Base-by-base conservation (phyloP, 257 asterid species). In the Euphrasia confusa region DNA sequence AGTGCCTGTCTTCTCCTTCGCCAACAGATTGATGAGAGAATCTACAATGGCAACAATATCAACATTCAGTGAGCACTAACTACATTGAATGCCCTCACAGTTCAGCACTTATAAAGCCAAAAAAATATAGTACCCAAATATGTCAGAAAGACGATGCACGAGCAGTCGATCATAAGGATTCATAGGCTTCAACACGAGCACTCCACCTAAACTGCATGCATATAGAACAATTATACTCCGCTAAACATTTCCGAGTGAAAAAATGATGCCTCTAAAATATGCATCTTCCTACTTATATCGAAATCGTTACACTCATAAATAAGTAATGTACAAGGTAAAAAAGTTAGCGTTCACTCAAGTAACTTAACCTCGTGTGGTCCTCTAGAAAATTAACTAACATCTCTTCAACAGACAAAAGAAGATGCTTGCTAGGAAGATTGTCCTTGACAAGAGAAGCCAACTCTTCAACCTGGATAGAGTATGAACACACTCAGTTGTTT, bases 21-120 rank as follows among this genome's bases (percentile, higher is more conserved):
- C 98, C 96, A 71, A 86, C 87, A n/a, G 98, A 91, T 47, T 81
- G 78, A 81, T 91, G 98, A 72, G 81, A 70, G 81, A 91, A 91
- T 65, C 98, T 91, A 72, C 64, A 63, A 74, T 33, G 61, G 73
- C 35, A 68, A 67, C 56, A 73, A 35, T 65, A 67, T 24, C 63
- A 72, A 55, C 50, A 62, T 28, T 44, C 11, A 44, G 49, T 11
- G 49, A 44, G 15, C 49, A 11, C 4, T 44, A 44, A 44, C 1
- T 33, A 7, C 39, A 7, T 5, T 4, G 10, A 35, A 35, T 3
- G 7, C 10, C 40, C 9, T 10, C 15, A 44, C 49, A 44, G 15
- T 10, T 44, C 14, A 10, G 49, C 49, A 44, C 49, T 10, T 44
- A 44, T 10, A 14, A 44, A 44, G 49, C 15, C 5, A 44, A 11